Evolutionary conservation across 768 basidiomycete genomes (phyloP), one percentile per base, ranked within the genome.

Genomic region (Psilocybe cyanescens): DNA sequence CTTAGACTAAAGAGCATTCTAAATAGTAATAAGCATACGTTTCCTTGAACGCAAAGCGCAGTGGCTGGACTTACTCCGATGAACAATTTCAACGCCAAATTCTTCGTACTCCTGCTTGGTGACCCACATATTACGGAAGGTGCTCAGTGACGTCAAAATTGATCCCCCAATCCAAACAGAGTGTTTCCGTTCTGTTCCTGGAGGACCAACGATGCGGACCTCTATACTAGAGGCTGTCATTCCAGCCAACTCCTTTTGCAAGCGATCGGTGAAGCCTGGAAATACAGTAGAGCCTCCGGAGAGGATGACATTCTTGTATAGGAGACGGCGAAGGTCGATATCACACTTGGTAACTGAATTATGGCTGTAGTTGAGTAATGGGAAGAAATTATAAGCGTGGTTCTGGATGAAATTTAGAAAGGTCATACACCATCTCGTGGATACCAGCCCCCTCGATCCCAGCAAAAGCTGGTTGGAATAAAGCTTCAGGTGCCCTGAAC

Each of bases 111-210:
- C 94, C 71, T 93, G 91, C 78, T 93, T 93, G 60, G 89, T 88
- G 78, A 90, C 90, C 94, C 95, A 97, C 78, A 96, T 79, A 74
- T 95, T 95, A 82, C 96, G 94, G 94, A 97, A 97, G 68, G 95
- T 96, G 72, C 87, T 90, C 52, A 97, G 85, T 33, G 93, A 95
- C 48, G 94, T 94, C 67, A 92, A 78, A 70, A 92, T 92, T 41
- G 89, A 90, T 62, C 90, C 91, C 79, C 91, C 91, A 69, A 95
- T 95, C 92, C 95, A 97, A 77, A 96, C 95, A 57, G 92, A 94
- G 85, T 95, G 94, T 75, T 94, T 97, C 69, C 94, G 83, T 82
- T 97, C 94, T 24, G 24, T 2, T 24, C 24, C 24, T 58, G 94
- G 94, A 55, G 94, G 94, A 62, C 93, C 92, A 61, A 94, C 90